Evolutionary conservation across 139 green algal genomes (phyloP).

Genomic region (Chlorella ohadii): DNA sequence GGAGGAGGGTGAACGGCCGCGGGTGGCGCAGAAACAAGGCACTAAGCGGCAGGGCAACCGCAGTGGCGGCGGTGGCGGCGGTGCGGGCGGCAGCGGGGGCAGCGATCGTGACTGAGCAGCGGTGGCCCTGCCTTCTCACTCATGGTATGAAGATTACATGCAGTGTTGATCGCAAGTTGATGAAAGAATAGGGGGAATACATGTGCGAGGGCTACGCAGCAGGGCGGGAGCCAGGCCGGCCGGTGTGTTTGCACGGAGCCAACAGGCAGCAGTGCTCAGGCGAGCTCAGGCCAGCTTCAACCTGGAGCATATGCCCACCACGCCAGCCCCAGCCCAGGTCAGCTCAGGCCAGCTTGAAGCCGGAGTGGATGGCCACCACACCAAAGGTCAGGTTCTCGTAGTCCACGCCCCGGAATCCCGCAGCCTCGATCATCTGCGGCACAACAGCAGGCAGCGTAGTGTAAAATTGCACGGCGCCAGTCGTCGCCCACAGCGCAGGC

Average conservation of each 20-base stretch:
- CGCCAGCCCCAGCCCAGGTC: too few relatives aligned
- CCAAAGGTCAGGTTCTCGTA: constrained; percentile 90
- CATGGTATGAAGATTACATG: too few relatives aligned
- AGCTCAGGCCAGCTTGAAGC: constrained; percentile 86
- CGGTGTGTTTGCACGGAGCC: too few relatives aligned
- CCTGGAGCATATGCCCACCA: too few relatives aligned
- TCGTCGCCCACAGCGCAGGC: too few relatives aligned
- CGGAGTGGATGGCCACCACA: constrained; percentile 95
- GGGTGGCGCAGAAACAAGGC: constrained; percentile 1
- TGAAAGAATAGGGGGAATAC: too few relatives aligned
- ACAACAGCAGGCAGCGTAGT: not conserved
- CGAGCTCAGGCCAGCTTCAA: too few relatives aligned
- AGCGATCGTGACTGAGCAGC: not conserved
- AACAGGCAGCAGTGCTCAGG: too few relatives aligned
- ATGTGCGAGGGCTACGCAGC: too few relatives aligned
- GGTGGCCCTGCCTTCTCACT: not conserved
- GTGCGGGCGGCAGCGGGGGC: not conserved
- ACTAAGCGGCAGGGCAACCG: not conserved
- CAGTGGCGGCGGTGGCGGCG: not conserved
- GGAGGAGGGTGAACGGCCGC: not conserved
- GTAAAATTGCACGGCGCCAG: too few relatives aligned
- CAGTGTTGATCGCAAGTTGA: not conserved
- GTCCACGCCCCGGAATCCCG: constrained; percentile 83
- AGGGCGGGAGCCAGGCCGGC: too few relatives aligned
- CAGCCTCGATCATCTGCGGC: constrained; percentile 73